These are phyloP conservation scores for Styphnolobium japonicum DNA, from an alignment of 306 rosid genomes.

Conservation along the genomic window DNA sequence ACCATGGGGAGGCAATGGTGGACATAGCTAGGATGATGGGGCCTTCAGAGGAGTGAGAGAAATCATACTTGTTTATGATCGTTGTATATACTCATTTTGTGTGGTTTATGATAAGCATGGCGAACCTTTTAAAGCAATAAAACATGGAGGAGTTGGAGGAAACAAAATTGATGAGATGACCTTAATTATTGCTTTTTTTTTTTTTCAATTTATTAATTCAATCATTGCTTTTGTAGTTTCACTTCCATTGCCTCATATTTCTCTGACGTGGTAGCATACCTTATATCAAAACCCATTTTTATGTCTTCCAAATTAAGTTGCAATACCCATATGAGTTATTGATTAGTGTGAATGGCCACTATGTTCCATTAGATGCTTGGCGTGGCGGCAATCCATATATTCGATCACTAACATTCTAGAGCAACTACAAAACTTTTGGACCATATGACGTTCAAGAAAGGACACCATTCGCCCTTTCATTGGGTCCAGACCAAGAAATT, in stretches of 20 bases:
- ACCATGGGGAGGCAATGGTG: constrained; percentile 59
- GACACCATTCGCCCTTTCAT: constrained; percentile 37
- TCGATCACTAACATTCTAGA: constrained; percentile 38
- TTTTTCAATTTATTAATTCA: no score
- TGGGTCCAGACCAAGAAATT: constrained; percentile 27
- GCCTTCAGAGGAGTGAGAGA: constrained; percentile 38
- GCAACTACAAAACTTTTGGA: constrained; percentile 39
- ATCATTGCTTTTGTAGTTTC: not conserved
- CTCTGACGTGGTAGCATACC: no score
- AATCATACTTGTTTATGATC: constrained; percentile 25
- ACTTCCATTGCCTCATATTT: no score
- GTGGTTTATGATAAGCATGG: constrained; percentile 44
- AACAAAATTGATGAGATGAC: constrained; percentile 22
- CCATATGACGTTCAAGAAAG: constrained; percentile 44
- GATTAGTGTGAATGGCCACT: constrained; percentile 36
- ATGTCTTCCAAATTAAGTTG: constrained; percentile 32
- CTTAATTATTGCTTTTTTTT: not conserved
- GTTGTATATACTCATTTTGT: constrained; percentile 39
- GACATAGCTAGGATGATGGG: constrained; percentile 49
- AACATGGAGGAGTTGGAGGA: constrained; percentile 50
- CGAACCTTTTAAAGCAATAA: constrained; percentile 29
- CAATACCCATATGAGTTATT: constrained; percentile 43
- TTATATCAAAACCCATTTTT: no score
- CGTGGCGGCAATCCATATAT: constrained; percentile 24
- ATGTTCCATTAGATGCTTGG: constrained; percentile 6